Evolutionary conservation across 768 basidiomycete genomes (phyloP).

Genomic region (Pleurotus sapidus): DNA sequence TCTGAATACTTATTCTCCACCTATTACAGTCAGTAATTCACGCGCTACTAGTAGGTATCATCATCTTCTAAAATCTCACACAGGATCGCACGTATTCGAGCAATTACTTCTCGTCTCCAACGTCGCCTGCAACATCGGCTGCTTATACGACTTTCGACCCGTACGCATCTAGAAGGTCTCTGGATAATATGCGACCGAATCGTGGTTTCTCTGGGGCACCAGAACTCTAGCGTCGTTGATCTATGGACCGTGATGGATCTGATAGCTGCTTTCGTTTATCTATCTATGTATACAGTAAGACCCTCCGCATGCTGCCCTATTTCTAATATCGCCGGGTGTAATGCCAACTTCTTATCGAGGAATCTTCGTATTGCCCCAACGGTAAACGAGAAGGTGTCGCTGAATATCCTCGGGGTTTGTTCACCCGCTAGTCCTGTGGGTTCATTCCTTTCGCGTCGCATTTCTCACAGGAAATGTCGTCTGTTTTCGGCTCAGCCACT

Average conservation of each 20-base stretch:
- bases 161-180: neutral
- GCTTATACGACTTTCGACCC: constrained; percentile 17
- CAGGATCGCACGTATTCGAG: neutral
- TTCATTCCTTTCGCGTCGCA: neutral
- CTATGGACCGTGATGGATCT: too few species aligned
- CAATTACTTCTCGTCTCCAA: constrained; percentile 9
- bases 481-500: too few species aligned
- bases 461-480: neutral
- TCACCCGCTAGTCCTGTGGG: neutral
- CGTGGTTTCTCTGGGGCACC: constrained; percentile 1
- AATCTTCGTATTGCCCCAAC: neutral
- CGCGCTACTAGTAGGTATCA: neutral
- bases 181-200: neutral
- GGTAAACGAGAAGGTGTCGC: neutral
- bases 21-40: neutral
- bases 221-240: neutral
- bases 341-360: constrained; percentile 24
- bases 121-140: constrained; percentile 15
- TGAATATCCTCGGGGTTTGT: neutral
- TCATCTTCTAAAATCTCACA: neutral
- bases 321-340: constrained; percentile 12
- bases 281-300: neutral
- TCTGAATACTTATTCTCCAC: constrained; percentile 11
- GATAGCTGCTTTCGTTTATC: neutral
- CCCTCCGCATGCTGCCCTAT: neutral